Evolutionary conservation across 345 rosid species (phyloP), one percentile per base, ranked within the genome.

Genomic region (Hibiscus syriacus): DNA sequence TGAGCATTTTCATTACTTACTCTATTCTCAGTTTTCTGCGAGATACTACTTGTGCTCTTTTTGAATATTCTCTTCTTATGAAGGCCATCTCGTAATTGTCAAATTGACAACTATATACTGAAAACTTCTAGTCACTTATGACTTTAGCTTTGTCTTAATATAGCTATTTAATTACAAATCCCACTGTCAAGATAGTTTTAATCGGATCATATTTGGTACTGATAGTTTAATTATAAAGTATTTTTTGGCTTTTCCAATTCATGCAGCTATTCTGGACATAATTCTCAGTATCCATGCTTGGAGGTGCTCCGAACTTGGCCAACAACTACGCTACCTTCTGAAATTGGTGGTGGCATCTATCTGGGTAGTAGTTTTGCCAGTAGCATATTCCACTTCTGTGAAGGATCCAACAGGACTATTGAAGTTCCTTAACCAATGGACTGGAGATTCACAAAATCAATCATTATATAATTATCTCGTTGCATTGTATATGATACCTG

Each of bases 1-100:
- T 88, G 79, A 94, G 87, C 87, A 84, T 94, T 69, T 94, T 94
- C 83, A 77, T 94, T 69, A 94, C 98, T 67, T 84, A 85, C 57
- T 86, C 97, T 77, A 81, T 94, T 76, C 97, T 92, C 74, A 85
- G 83, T 81, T 77, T 88, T 68, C 73, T 94, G 53, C 90, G 80
- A 87, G 97, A 97, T 92, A 82, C 29, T 53, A 60, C 41, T 49
- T 16, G 60, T 55, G 32, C 25, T 25, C 39, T 7, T 3, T 49
- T 10, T 63, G 59, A 16, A 17, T 62, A 26, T 75, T 34, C 56
- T 54, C 52, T 63, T 61, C 53, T 43, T 63, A 34, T 25, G 16
- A 43, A 41, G 43, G 53, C 67, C n/a, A 26, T n/a, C n/a, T n/a
- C n/a, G n/a, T n/a, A n/a, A n/a, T n/a, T n/a, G n/a, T n/a, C n/a